Evolutionary conservation across 345 rosid species (phyloP).

Genomic region (Eucalyptus tenuipes): DNA sequence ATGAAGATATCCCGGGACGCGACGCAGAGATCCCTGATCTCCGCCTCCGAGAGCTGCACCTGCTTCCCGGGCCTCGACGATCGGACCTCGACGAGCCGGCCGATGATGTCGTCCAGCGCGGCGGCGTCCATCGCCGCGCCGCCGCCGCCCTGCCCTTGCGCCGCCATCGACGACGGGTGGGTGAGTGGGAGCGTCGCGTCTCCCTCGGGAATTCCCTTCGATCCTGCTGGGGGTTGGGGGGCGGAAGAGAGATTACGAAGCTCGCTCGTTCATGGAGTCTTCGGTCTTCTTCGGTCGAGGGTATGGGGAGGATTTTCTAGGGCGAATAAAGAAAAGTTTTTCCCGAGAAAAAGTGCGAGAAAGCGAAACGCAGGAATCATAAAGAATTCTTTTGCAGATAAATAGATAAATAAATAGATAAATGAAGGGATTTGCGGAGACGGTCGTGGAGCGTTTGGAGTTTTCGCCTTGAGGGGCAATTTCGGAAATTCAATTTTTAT

Average conservation of each 20-base stretch:
- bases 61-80: slow-evolving; percentile 85
- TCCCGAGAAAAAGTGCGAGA: background rate
- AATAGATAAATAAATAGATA: background rate
- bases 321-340: background rate
- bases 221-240: background rate
- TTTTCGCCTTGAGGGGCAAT: background rate
- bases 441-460: background rate
- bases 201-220: background rate
- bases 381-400: background rate
- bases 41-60: slow-evolving; percentile 83
- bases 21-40: slow-evolving; percentile 83
- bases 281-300: background rate
- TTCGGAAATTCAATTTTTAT: background rate
- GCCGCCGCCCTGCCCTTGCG: background rate
- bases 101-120: slow-evolving; percentile 67
- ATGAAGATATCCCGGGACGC: slow-evolving; percentile 71
- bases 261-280: background rate
- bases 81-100: slow-evolving; percentile 80
- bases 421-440: background rate
- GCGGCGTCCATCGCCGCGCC: slow-evolving; percentile 29
- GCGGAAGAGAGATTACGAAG: background rate
- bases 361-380: background rate
- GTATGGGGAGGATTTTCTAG: background rate
- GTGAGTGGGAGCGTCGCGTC: background rate
- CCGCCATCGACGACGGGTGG: background rate